Evolutionary conservation across 2,329 filamentous ascomycete species (phyloP).

Genomic region (Emergomyces orientalis): DNA sequence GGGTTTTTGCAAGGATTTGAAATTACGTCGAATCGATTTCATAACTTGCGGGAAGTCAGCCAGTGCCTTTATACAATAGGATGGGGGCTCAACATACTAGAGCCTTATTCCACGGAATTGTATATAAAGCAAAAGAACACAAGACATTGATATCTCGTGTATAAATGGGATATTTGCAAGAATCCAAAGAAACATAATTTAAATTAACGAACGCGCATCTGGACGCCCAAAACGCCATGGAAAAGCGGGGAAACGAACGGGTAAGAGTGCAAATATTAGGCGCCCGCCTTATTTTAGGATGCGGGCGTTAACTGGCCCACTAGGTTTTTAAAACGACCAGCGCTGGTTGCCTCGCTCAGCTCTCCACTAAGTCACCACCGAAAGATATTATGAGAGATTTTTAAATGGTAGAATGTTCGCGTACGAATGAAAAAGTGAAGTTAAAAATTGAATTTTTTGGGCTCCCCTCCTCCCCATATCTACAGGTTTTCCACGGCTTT

Average conservation of each 20-base stretch:
- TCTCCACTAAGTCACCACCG: too few relatives aligned
- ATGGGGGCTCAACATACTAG: background rate
- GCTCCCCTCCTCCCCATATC: too few relatives aligned
- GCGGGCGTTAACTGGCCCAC: too few relatives aligned
- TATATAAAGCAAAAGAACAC: background rate
- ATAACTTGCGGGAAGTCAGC: background rate
- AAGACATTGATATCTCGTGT: background rate
- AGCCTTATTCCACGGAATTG: background rate
- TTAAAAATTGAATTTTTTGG: too few relatives aligned
- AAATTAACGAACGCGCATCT: background rate
- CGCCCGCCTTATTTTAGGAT: background rate
- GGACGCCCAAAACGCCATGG: background rate
- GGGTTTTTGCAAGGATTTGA: background rate
- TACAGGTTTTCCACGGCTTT: too few relatives aligned
- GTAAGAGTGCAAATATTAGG: background rate
- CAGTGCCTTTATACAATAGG: background rate
- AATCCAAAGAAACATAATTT: background rate
- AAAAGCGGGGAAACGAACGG: background rate
- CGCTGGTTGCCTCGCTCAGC: background rate
- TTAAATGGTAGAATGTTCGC: too few relatives aligned
- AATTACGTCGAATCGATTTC: background rate
- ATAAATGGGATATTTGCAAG: background rate
- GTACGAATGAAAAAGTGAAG: too few relatives aligned
- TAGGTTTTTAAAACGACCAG: too few relatives aligned
- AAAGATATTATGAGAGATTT: too few relatives aligned